phyloP scores from a whole-genome alignment of 352 stramenopile species.

The Aphanomyces invadans region DNA sequence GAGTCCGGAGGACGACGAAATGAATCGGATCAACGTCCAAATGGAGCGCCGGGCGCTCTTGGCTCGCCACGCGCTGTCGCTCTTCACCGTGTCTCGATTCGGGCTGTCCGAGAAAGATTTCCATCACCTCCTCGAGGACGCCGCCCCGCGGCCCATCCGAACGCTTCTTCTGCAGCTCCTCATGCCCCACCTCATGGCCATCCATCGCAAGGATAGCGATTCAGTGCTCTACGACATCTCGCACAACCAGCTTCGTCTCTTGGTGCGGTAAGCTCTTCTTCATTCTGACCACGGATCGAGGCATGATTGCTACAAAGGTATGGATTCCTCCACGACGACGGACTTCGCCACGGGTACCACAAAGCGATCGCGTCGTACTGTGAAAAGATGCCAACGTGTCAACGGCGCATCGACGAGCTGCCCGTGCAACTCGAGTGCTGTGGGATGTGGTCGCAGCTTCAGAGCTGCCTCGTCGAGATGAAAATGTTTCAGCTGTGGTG shows the following conservation, averaged over 20 bases:
- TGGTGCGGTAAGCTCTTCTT: constrained; percentile 46
- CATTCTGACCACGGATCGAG: no score
- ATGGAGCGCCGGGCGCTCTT: constrained; percentile 67
- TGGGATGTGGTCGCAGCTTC: constrained; percentile 50
- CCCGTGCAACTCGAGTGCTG: constrained; percentile 75
- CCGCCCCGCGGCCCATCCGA: constrained; percentile 34
- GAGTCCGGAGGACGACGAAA: constrained; percentile 30
- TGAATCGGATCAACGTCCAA: constrained; percentile 40
- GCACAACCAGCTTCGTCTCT: constrained; percentile 63
- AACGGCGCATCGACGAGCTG: constrained; percentile 70
- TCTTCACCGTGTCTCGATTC: constrained; percentile 60
- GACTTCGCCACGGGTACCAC: constrained; percentile 62
- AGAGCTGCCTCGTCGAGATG: constrained; percentile 69
- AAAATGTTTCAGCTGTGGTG: constrained; percentile 84
- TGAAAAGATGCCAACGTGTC: constrained; percentile 52
- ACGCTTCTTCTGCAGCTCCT: constrained; percentile 44
- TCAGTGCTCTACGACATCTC: constrained; percentile 65
- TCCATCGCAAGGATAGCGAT: constrained; percentile 49
- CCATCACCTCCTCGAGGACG: constrained; percentile 43
- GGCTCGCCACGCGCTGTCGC: constrained; percentile 59
- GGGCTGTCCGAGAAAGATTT: constrained; percentile 62
- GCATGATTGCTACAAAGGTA: constrained; percentile 29
- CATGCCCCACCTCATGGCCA: constrained; percentile 62
- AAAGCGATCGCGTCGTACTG: constrained; percentile 68
- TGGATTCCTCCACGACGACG: constrained; percentile 57